A percentile compares a stretch with the other conserved stretches of the same genome.
phyloP scores from a whole-genome alignment of 2,329 filamentous ascomycete genomes.

The Zopfia rhizophila region DNA sequence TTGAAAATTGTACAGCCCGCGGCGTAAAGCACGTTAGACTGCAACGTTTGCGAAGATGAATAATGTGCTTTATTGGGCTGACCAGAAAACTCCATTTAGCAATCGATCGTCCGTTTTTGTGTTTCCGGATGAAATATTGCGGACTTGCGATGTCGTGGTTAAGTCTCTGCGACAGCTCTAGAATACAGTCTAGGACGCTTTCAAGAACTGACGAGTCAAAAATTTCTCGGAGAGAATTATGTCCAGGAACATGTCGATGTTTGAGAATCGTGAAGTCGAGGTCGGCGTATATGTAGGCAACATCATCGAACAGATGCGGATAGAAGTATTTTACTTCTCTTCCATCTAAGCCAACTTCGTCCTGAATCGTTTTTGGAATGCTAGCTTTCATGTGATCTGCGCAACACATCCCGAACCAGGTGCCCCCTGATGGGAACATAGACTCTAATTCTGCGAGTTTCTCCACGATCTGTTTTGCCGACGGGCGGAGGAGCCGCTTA shows the following conservation, averaged over 20 bases:
- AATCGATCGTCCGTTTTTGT: background rate
- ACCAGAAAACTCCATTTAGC: constrained; percentile 10
- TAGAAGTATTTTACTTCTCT: too few relatives aligned
- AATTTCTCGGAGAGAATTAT: too few relatives aligned
- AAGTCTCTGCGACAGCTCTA: constrained; percentile 3
- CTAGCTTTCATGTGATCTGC: too few relatives aligned
- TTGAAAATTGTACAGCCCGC: constrained; percentile 3
- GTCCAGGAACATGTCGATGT: background rate
- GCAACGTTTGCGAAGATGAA: background rate
- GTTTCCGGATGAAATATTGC: constrained; percentile 1
- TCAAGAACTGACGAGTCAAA: too few relatives aligned
- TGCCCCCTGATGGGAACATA: background rate
- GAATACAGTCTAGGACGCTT: constrained; percentile 6
- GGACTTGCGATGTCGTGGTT: background rate
- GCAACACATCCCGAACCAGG: too few relatives aligned
- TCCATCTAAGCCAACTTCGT: too few relatives aligned
- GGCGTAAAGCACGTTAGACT: background rate
- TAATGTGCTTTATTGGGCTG: background rate
- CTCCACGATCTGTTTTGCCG: constrained; percentile 13
- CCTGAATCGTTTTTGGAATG: too few relatives aligned
- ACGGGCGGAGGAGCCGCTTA: constrained; percentile 8
- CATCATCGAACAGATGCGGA: background rate
- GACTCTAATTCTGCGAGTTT: constrained; percentile 2
- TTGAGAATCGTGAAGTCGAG: background rate
- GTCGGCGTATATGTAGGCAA: constrained; percentile 4